Evolutionary conservation across 371 early-diverging fungal species (phyloP).

Genomic region (Rhizopus delemar): DNA sequence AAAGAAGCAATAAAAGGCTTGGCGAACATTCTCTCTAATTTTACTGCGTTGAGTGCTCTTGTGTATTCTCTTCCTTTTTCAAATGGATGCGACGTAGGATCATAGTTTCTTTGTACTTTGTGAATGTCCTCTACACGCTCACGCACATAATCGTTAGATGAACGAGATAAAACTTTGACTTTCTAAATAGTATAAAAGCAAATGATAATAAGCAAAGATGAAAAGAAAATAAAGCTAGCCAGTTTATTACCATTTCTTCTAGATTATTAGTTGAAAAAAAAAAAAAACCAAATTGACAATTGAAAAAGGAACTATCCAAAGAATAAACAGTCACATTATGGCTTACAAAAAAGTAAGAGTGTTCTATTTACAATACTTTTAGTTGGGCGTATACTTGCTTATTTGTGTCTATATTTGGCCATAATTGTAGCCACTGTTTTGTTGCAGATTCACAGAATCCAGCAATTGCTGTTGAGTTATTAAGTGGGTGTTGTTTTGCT

Average conservation of each 20-base stretch:
- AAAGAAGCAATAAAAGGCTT: slow-evolving; percentile 97
- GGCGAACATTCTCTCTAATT: slow-evolving; percentile 96
- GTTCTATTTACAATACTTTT: too few species aligned
- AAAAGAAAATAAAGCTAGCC: too few species aligned
- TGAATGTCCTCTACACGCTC: slow-evolving; percentile 87
- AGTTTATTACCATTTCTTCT: too few species aligned
- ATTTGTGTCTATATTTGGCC: not conserved
- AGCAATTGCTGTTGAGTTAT: slow-evolving; percentile 12
- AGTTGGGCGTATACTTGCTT: too few species aligned
- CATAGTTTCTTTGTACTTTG: slow-evolving; percentile 89
- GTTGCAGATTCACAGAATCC: slow-evolving; percentile 30
- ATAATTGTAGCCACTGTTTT: not conserved
- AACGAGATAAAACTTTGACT: slow-evolving; percentile 88
- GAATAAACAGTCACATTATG: too few species aligned
- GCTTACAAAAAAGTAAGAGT: too few species aligned
- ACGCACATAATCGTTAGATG: slow-evolving; percentile 76
- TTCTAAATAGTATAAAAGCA: slow-evolving; percentile 54
- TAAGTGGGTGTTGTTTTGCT: slow-evolving; percentile 1
- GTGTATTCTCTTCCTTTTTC: slow-evolving; percentile 97
- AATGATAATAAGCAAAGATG: too few species aligned
- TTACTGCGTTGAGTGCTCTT: slow-evolving; percentile 94
- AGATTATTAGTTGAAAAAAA: too few species aligned
- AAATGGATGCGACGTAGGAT: slow-evolving; percentile 92
- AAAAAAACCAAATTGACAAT: not conserved
- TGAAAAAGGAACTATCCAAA: too few species aligned